These are phyloP conservation scores for Blastobotrys petasosporus DNA, from an alignment of 1,139 yeast species.

Conservation along the genomic window DNA sequence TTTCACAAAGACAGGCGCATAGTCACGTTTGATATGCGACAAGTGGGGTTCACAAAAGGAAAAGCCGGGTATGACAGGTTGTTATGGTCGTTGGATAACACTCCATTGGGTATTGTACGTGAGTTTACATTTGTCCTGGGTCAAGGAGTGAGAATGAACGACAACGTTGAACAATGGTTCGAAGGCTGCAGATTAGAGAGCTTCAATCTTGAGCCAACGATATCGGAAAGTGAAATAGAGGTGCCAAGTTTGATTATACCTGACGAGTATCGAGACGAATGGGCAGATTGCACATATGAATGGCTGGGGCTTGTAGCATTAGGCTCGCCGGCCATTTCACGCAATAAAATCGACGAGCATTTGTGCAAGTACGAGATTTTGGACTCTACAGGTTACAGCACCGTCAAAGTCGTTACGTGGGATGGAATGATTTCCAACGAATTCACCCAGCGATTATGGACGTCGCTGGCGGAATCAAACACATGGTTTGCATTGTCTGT, in stretches of 20 bases:
- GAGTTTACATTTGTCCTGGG: conserved; percentile 2
- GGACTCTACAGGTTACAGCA: conserved; percentile 2
- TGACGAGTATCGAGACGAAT: conserved; percentile 23
- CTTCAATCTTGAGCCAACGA: not conserved
- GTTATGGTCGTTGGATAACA: conserved; percentile 37
- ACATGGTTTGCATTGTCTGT: conserved; percentile 25
- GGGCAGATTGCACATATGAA: conserved; percentile 28
- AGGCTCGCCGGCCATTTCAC: conserved; percentile 16
- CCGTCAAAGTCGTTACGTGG: conserved; percentile 13
- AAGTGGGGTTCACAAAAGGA: conserved; percentile 13
- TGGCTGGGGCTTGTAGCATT: conserved; percentile 30
- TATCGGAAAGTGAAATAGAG: not conserved
- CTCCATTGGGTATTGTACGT: conserved; percentile 10
- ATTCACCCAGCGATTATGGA: conserved; percentile 4
- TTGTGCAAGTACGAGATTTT: conserved; percentile 23
- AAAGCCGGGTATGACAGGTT: conserved; percentile 31
- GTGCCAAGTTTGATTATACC: conserved; percentile 17
- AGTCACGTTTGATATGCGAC: conserved; percentile 19
- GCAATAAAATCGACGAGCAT: conserved; percentile 22
- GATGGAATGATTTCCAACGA: conserved; percentile 8
- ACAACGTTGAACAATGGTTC: not conserved
- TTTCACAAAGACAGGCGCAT: conserved; percentile 8
- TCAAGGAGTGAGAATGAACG: conserved; percentile 2
- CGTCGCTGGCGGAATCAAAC: not conserved
- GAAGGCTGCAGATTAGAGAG: not conserved